Evolutionary conservation across 805 yeast species (phyloP).

Genomic region (Dipodascopsis uninucleata): DNA sequence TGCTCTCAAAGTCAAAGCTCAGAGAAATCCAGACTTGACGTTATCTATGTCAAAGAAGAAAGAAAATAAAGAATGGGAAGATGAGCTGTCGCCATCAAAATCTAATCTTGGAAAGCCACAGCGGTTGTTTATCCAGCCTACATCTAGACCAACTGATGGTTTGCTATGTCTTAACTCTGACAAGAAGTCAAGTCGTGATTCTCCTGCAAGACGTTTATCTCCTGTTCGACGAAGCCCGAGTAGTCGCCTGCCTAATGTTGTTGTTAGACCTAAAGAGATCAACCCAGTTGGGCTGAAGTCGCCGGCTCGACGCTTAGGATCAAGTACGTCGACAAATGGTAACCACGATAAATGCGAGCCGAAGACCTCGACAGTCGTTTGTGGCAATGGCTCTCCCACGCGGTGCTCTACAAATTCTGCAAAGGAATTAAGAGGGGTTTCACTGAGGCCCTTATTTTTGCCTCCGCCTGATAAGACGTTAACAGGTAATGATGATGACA

Average conservation of each 20-base stretch:
- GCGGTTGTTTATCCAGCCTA: conserved; percentile 12
- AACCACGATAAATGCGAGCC: not conserved
- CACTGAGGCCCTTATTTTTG: no score
- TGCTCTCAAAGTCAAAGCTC: conserved; percentile 17
- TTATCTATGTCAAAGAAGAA: conserved; percentile 13
- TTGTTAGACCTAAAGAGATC: no score
- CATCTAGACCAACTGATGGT: not conserved
- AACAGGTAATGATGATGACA: no score
- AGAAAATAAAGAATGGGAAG: not conserved
- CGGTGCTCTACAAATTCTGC: no score
- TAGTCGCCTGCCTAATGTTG: no score
- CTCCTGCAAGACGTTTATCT: not conserved
- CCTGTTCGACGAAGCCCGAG: conserved; percentile 1
- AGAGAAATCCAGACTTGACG: conserved; percentile 15
- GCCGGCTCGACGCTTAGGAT: conserved; percentile 18
- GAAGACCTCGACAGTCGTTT: no score
- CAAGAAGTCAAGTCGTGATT: not conserved
- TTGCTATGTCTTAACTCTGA: not conserved
- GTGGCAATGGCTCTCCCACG: no score
- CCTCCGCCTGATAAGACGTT: no score
- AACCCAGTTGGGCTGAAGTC: conserved; percentile 25
- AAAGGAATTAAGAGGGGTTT: no score
- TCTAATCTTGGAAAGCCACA: conserved; percentile 20
- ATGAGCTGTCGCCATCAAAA: conserved; percentile 11
- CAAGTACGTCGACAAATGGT: conserved; percentile 1